phyloP scores from a whole-genome alignment of 2,329 filamentous ascomycete species.

The Colletotrichum gigasporum region DNA sequence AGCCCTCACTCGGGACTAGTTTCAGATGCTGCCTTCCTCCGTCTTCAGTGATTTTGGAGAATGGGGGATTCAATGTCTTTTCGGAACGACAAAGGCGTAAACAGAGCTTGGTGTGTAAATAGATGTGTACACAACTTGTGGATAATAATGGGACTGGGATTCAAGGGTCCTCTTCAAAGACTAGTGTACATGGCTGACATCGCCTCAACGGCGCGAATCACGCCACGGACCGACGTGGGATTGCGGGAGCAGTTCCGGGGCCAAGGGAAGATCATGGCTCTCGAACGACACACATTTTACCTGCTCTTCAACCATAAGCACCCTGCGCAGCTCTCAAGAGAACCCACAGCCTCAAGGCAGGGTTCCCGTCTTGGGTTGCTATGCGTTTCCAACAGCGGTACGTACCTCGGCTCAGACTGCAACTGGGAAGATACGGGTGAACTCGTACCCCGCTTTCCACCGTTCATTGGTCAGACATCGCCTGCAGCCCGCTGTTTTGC shows the following conservation, averaged over 20 bases:
- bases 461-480: conserved; percentile 15
- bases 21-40: neutral
- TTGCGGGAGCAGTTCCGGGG: too few species aligned
- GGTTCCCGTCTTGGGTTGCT: too few species aligned
- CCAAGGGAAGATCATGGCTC: too few species aligned
- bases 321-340: too few species aligned
- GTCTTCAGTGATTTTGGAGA: neutral
- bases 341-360: too few species aligned
- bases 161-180: neutral
- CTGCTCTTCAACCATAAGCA: too few species aligned
- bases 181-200: neutral
- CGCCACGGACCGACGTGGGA: too few species aligned
- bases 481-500: conserved; percentile 3
- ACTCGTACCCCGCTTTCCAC: conserved; percentile 17
- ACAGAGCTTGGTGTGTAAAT: conserved; percentile 1
- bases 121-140: neutral
- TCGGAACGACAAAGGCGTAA: neutral
- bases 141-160: neutral
- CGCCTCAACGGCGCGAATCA: neutral
- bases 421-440: neutral
- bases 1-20: neutral
- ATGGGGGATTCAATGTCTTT: neutral
- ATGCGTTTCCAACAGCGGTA: too few species aligned
- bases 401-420: conserved; percentile 4
- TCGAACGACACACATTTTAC: too few species aligned